Percentiles rank a stretch among this genome's conserved stretches.
Evolutionary conservation across 2,329 filamentous ascomycete genomes (phyloP).

Genomic region (Neoascochyta sp.): DNA sequence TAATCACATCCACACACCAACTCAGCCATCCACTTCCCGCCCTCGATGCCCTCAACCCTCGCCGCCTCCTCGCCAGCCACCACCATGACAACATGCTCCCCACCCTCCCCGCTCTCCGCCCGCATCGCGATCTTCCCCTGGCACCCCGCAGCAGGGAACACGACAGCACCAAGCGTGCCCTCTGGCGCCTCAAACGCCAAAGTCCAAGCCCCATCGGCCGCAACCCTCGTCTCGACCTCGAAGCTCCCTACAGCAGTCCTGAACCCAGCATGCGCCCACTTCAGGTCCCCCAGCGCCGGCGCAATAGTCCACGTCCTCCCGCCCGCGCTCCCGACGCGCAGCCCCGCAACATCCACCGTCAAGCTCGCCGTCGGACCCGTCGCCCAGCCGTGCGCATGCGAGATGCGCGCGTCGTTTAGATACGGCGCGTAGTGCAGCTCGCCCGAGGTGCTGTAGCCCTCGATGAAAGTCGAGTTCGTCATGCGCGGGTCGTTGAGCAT

Average conservation of each 20-base stretch:
- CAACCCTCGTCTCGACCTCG: constrained; percentile 25
- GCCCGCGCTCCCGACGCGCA: constrained; percentile 39
- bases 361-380: constrained; percentile 48
- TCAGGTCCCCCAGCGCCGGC: constrained; percentile 38
- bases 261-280: constrained; percentile 38
- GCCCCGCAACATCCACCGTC: constrained; percentile 42
- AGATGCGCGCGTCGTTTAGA: constrained; percentile 46
- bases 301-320: constrained; percentile 39
- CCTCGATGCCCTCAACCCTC: constrained; percentile 12
- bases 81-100: constrained; percentile 14
- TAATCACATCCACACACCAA: constrained; percentile 16
- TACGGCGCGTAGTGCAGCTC: constrained; percentile 50
- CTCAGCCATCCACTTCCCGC: constrained; percentile 22
- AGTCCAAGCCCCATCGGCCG: constrained; percentile 12
- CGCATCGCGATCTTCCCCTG: constrained; percentile 18
- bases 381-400: constrained; percentile 51
- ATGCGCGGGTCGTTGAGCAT: constrained; percentile 54
- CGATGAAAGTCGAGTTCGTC: constrained; percentile 53
- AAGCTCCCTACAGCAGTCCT: constrained; percentile 38
- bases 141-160: constrained; percentile 18
- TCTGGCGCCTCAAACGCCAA: constrained; percentile 29
- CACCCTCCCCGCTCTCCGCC: constrained; percentile 12
- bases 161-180: constrained; percentile 30
- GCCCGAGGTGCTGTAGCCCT: constrained; percentile 49
- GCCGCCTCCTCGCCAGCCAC: constrained; percentile 11